These are phyloP conservation scores for Cercospora sp. DNA, from an alignment of 2,329 filamentous ascomycete genomes.

Conservation along the genomic window DNA sequence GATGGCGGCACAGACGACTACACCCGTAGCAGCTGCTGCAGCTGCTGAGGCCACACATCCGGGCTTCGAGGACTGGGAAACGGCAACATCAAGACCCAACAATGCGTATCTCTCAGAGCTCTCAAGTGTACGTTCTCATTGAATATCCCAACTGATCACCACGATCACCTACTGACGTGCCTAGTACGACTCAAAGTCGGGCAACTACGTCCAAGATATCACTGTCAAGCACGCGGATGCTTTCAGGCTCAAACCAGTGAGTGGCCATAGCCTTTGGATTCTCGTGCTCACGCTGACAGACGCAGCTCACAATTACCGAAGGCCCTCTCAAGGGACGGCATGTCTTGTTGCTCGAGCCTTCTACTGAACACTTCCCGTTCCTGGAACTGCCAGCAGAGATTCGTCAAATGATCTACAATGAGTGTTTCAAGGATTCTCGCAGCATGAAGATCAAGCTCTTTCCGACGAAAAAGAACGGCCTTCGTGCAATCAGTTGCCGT, in stretches of 20 bases:
- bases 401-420: slow-evolving; percentile 26
- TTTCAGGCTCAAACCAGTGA: slow-evolving; percentile 16
- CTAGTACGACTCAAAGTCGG: slow-evolving; percentile 6
- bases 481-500: slow-evolving; percentile 1
- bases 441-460: no score
- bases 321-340: slow-evolving; percentile 22
- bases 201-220: slow-evolving; percentile 1
- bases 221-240: slow-evolving; percentile 13
- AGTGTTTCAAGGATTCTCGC: background rate
- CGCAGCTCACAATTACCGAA: slow-evolving; percentile 17
- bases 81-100: background rate
- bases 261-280: no score
- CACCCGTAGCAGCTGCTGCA: no score
- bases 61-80: background rate
- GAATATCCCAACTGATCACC: background rate
- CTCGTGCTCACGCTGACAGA: background rate
- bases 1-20: no score
- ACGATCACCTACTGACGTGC: background rate
- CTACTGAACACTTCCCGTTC: slow-evolving; percentile 20
- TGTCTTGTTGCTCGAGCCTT: slow-evolving; percentile 25
- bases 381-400: slow-evolving; percentile 27
- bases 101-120: slow-evolving; percentile 2
- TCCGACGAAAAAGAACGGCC: background rate
- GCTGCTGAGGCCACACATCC: background rate
- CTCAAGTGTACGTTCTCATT: background rate